Conservation (phyloP, 257 asterid species). For the Fraxinus anomala region DNA sequence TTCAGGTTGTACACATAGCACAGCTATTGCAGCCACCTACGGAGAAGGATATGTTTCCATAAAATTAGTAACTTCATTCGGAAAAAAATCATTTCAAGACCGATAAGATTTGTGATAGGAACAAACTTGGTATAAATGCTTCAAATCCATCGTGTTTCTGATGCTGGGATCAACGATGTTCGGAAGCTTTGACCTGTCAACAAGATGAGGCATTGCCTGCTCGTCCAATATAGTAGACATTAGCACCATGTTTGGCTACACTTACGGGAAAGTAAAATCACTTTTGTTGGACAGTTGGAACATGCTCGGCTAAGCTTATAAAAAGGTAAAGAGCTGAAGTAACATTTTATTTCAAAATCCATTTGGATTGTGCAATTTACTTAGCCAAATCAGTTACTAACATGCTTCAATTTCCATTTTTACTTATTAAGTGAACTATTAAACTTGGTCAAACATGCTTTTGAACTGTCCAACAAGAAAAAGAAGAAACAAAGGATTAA, state of each 20-base stretch:
- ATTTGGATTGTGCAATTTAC: too few relatives aligned
- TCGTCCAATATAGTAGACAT: slow-evolving; percentile 18
- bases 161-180: slow-evolving; percentile 76
- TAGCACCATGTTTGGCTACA: slow-evolving; percentile 15
- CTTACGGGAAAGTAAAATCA: neutral
- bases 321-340: neutral
- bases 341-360: too few relatives aligned
- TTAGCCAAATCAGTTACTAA: too few relatives aligned
- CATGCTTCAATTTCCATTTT: too few relatives aligned
- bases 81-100: neutral
- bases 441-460: too few relatives aligned
- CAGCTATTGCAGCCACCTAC: slow-evolving; percentile 98
- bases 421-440: too few relatives aligned
- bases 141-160: slow-evolving; percentile 76
- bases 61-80: neutral
- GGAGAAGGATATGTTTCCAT: neutral
- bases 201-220: slow-evolving; percentile 98
- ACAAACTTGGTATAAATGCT: slow-evolving; percentile 89
- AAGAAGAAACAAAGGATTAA: too few relatives aligned
- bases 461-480: too few relatives aligned
- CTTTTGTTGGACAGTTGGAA: neutral
- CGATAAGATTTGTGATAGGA: neutral
- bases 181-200: slow-evolving; percentile 88
- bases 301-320: neutral
- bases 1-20: slow-evolving; percentile 91